Evolutionary conservation across 2,329 filamentous ascomycete species (phyloP).

Genomic region (Dothistroma septosporum): DNA sequence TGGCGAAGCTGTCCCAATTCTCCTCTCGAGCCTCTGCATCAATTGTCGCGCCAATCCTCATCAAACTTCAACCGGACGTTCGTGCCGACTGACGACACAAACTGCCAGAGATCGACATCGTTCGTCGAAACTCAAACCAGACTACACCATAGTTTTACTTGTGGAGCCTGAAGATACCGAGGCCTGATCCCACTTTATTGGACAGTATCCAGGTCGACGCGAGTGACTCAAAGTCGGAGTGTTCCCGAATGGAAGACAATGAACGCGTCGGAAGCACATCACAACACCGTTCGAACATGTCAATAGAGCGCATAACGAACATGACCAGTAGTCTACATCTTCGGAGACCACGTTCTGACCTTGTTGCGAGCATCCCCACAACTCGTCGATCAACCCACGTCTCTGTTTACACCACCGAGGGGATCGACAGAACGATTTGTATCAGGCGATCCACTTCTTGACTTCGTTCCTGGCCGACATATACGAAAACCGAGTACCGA

Average conservation of each 20-base stretch:
- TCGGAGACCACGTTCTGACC: neutral
- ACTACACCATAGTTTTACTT: neutral
- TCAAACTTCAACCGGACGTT: neutral
- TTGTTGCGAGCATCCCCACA: neutral
- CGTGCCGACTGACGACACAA: neutral
- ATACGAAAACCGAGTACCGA: too few relatives aligned
- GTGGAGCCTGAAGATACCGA: neutral
- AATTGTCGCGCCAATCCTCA: neutral
- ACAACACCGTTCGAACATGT: neutral
- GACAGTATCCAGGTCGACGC: neutral
- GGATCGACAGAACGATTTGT: too few relatives aligned
- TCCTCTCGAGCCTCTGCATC: neutral
- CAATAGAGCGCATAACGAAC: neutral
- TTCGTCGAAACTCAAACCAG: constrained; percentile 1
- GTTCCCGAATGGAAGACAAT: neutral
- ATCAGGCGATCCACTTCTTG: too few relatives aligned
- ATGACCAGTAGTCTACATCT: neutral
- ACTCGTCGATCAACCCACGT: too few relatives aligned
- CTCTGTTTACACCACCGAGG: neutral
- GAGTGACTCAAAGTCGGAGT: neutral
- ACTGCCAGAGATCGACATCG: neutral
- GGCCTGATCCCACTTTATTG: neutral
- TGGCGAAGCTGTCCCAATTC: neutral
- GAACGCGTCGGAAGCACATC: neutral
- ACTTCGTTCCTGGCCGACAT: too few relatives aligned